These are phyloP conservation scores for Serendipita sp. DNA, from an alignment of 768 basidiomycete species.

Conservation along the genomic window DNA sequence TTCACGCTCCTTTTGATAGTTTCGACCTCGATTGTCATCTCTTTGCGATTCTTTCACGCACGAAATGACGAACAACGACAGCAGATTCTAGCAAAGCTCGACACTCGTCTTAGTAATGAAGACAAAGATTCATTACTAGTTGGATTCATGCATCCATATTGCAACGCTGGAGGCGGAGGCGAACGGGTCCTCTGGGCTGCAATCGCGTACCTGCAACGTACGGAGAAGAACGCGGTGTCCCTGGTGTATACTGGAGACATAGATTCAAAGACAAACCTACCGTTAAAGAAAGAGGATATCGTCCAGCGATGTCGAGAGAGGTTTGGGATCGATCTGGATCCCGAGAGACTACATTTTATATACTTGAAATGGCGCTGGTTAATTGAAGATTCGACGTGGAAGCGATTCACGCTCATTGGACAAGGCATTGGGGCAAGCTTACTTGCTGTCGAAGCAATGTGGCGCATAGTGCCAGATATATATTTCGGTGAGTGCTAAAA, in stretches of 20 bases:
- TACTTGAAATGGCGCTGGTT: slow-evolving; percentile 53
- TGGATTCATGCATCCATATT: slow-evolving; percentile 93
- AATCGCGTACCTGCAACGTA: slow-evolving; percentile 55
- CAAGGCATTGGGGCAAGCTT: slow-evolving; percentile 82
- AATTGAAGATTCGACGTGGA: slow-evolving; percentile 74
- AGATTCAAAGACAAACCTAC: slow-evolving; percentile 34
- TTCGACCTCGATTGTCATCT: background rate
- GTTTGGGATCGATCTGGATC: slow-evolving; percentile 62
- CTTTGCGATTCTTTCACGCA: background rate
- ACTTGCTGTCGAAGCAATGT: slow-evolving; percentile 71
- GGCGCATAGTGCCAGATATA: slow-evolving; percentile 66
- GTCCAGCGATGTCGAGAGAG: slow-evolving; percentile 44
- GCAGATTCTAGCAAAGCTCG: background rate
- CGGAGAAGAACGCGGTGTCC: slow-evolving; percentile 46
- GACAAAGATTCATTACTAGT: slow-evolving; percentile 26
- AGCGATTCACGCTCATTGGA: slow-evolving; percentile 78
- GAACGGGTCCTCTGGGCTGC: slow-evolving; percentile 94
- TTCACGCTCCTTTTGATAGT: background rate
- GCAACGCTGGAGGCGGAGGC: slow-evolving; percentile 93
- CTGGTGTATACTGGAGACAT: slow-evolving; percentile 84
- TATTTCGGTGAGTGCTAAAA: slow-evolving; percentile 51
- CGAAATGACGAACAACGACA: background rate
- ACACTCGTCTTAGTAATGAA: background rate
- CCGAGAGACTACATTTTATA: slow-evolving; percentile 60
- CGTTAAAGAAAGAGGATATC: slow-evolving; percentile 52